Evolutionary conservation across 1,139 yeast genomes (phyloP).

Genomic region (Hyphopichia burtonii): DNA sequence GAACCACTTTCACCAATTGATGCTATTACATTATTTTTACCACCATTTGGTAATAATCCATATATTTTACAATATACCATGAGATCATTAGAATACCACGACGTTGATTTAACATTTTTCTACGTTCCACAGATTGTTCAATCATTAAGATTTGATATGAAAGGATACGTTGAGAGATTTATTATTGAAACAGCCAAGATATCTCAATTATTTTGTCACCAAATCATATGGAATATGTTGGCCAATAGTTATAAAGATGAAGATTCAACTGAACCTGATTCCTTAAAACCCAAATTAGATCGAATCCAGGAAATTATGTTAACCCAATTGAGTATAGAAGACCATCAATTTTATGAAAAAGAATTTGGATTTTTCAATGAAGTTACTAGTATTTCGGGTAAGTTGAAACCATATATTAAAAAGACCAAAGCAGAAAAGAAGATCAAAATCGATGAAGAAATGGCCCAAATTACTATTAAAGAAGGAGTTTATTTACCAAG

Average conservation of each 20-base stretch:
- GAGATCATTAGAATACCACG: constrained; percentile 86
- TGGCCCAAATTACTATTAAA: constrained; percentile 73
- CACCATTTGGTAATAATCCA: constrained; percentile 68
- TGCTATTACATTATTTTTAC: constrained; percentile 80
- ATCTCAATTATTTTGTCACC: constrained; percentile 92
- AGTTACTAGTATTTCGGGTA: constrained; percentile 91
- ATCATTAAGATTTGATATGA: constrained; percentile 73
- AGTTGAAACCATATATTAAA: constrained; percentile 88
- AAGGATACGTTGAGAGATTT: constrained; percentile 85
- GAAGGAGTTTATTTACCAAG: constrained; percentile 93
- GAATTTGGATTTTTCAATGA: constrained; percentile 90
- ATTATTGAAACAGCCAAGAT: constrained; percentile 91
- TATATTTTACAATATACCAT: constrained; percentile 80
- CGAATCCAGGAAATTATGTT: constrained; percentile 69
- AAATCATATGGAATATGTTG: constrained; percentile 95
- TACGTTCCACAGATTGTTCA: constrained; percentile 99
- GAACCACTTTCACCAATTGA: constrained; percentile 78
- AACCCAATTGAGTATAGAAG: constrained; percentile 56
- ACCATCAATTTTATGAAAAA: constrained; percentile 66
- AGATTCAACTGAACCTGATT: constrained; percentile 76
- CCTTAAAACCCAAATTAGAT: constrained; percentile 80
- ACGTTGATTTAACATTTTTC: constrained; percentile 85
- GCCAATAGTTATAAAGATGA: constrained; percentile 94
- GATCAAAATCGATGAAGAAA: constrained; percentile 93
- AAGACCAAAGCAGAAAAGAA: constrained; percentile 96